phyloP scores from a whole-genome alignment of 108 stramenopile genomes.

The Pinguiococcus pyrenoidosus region DNA sequence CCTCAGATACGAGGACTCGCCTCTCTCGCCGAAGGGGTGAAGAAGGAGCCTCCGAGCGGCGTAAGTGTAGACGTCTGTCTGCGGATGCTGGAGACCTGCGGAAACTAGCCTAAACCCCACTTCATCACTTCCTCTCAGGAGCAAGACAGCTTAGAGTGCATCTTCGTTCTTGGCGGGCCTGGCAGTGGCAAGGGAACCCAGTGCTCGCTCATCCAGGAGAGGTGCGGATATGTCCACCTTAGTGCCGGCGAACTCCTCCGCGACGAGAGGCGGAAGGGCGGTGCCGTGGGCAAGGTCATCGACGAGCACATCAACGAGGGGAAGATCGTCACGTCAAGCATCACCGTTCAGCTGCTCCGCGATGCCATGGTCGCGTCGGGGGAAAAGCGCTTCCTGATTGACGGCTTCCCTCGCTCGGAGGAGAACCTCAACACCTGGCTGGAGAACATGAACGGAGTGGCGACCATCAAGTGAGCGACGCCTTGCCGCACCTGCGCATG shows the following conservation, averaged over 20 bases:
- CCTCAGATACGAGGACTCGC: no score
- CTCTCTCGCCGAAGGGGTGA: no score
- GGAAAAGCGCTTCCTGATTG: conserved; percentile 63
- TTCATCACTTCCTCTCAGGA: no score
- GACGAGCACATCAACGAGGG: conserved; percentile 65
- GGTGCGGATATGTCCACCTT: conserved; percentile 63
- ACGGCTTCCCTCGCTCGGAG: conserved; percentile 84
- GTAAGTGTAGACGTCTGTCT: no score
- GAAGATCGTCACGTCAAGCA: conserved; percentile 70
- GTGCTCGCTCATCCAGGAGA: conserved; percentile 55
- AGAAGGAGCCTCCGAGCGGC: no score
- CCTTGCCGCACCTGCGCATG: no score
- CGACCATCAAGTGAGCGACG: no score
- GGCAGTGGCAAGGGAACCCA: conserved; percentile 97
- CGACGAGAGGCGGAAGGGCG: conserved; percentile 40
- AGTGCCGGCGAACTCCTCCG: conserved; percentile 88
- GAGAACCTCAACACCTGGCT: conserved; percentile 68
- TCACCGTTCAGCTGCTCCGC: conserved; percentile 67
- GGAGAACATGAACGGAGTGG: no score
- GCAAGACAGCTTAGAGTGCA: no score
- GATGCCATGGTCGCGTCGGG: conserved; percentile 25
- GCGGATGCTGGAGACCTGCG: no score
- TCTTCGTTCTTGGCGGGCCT: conserved; percentile 94
- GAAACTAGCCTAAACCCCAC: no score
- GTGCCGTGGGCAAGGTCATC: conserved; percentile 60